Evolutionary conservation across 345 rosid genomes (phyloP).

Genomic region (Salix koriyanagi): DNA sequence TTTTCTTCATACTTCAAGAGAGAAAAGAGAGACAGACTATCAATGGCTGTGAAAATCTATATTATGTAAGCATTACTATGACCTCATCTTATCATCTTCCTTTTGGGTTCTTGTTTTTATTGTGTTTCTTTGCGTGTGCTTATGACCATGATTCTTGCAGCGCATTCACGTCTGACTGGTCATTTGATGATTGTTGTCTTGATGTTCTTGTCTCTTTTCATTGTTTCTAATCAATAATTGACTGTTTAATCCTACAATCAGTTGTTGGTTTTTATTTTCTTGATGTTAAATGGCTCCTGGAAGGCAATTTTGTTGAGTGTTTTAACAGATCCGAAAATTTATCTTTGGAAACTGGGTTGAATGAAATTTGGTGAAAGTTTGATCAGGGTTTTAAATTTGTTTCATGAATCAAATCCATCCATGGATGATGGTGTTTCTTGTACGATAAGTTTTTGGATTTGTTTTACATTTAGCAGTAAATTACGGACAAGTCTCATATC

Average conservation of each 20-base stretch:
- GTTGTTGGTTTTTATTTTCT: background rate
- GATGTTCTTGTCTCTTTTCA: background rate
- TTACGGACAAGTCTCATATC: background rate
- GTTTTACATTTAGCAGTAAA: background rate
- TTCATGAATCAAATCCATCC: background rate
- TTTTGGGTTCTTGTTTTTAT: background rate
- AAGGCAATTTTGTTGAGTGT: background rate
- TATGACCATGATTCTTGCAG: background rate
- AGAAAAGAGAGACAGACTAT: background rate
- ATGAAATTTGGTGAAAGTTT: background rate
- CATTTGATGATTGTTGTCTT: constrained; percentile 1
- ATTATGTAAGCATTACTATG: constrained; percentile 42
- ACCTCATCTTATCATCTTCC: background rate
- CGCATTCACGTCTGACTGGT: background rate
- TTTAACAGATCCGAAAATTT: background rate
- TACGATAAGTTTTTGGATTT: background rate
- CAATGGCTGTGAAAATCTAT: constrained; percentile 59
- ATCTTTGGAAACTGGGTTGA: background rate
- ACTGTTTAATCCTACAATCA: no score
- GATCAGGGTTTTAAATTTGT: background rate
- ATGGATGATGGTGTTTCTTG: background rate
- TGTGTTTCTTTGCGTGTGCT: background rate
- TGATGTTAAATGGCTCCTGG: background rate
- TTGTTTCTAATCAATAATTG: background rate
- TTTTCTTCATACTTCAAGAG: background rate